Evolutionary conservation across 2,329 filamentous ascomycete genomes (phyloP).

Genomic region (Juglanconis sp.): DNA sequence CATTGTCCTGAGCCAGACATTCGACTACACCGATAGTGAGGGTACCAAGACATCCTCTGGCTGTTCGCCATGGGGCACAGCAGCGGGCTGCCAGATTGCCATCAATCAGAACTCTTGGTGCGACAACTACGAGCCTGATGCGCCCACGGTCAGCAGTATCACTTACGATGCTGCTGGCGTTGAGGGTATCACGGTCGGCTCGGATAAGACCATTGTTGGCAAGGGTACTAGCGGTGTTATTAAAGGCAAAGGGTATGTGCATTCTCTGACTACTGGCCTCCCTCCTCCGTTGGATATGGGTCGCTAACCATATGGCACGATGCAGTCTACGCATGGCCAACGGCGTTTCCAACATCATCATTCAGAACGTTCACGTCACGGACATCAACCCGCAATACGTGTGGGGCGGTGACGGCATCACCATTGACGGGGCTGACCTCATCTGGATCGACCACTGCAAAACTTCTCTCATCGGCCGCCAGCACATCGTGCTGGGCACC

Average conservation of each 20-base stretch:
- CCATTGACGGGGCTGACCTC: conserved; percentile 42
- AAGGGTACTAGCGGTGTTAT: conserved; percentile 51
- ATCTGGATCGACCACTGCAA: conserved; percentile 54
- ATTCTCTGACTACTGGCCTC: not conserved
- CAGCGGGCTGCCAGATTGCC: conserved; percentile 52
- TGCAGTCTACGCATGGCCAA: conserved; percentile 42
- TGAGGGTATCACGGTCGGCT: conserved; percentile 49
- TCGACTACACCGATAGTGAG: conserved; percentile 54
- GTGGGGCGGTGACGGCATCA: conserved; percentile 59
- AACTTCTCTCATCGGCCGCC: conserved; percentile 56
- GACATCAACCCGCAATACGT: conserved; percentile 54
- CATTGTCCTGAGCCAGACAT: conserved; percentile 56
- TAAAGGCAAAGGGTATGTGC: conserved; percentile 45
- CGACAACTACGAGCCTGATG: conserved; percentile 52
- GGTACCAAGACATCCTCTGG: conserved; percentile 50
- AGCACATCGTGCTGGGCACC: conserved; percentile 58
- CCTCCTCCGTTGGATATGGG: not conserved
- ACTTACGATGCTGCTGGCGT: conserved; percentile 50
- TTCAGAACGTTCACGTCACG: conserved; percentile 57
- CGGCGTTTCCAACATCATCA: conserved; percentile 54
- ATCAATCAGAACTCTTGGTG: conserved; percentile 61
- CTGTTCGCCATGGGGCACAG: conserved; percentile 57
- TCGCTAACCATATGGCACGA: not conserved
- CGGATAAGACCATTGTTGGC: conserved; percentile 57
- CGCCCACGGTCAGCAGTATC: conserved; percentile 40